phyloP scores from a whole-genome alignment of 148 eudicot species.

The Chenopodium album region DNA sequence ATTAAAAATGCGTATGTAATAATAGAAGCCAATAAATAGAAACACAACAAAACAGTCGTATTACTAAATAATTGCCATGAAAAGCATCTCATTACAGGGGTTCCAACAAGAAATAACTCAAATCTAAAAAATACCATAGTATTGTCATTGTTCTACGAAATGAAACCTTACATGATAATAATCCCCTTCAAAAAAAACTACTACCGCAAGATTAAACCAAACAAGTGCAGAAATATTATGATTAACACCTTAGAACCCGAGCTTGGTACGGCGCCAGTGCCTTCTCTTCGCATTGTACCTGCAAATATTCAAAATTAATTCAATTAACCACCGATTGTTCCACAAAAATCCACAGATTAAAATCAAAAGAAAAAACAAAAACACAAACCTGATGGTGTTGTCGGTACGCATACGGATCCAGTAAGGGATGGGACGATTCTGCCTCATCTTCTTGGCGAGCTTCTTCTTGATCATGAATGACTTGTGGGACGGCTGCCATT shows the following conservation, averaged over 20 bases:
- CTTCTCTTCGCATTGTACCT: constrained; percentile 42
- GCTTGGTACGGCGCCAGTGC: constrained; percentile 45
- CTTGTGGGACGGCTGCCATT: constrained; percentile 74
- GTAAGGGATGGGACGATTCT: constrained; percentile 84
- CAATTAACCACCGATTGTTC: neutral
- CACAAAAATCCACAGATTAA: neutral
- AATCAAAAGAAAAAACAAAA: neutral
- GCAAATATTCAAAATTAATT: neutral
- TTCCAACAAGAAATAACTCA: neutral
- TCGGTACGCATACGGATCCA: constrained; percentile 90
- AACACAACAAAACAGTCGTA: neutral
- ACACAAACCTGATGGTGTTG: constrained; percentile 62
- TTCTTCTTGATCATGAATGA: constrained; percentile 83
- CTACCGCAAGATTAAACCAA: neutral
- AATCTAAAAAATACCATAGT: neutral
- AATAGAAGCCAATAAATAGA: neutral
- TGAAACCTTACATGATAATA: neutral
- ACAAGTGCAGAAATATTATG: neutral
- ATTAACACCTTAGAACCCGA: constrained; percentile 30
- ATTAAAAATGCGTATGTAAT: too few relatives aligned
- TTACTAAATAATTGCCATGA: neutral
- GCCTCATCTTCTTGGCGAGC: constrained; percentile 92
- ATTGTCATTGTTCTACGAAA: neutral
- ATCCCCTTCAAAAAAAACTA: neutral
- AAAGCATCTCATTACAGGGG: neutral